A percentile compares a stretch with the other conserved stretches of the same genome.
These are phyloP conservation scores for Gossypium turneri DNA, from an alignment of 345 rosid species.

Conservation along the genomic window DNA sequence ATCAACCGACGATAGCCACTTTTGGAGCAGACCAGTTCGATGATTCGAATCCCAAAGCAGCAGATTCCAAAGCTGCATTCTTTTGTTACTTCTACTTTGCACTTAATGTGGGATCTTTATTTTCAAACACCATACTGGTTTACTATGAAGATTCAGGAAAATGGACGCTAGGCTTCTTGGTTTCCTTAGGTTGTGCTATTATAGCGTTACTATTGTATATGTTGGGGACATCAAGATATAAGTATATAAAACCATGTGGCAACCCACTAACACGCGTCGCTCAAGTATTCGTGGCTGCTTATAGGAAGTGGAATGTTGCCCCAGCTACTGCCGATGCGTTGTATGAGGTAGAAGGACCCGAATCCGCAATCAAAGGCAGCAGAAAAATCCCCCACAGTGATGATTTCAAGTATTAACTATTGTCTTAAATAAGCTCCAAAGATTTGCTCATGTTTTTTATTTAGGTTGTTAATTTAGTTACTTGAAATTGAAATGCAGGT, in stretches of 20 bases:
- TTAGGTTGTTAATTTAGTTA: neutral
- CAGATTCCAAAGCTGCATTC: slow-evolving; percentile 44
- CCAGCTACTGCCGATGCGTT: slow-evolving; percentile 34
- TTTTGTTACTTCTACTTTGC: slow-evolving; percentile 79
- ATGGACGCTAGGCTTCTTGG: slow-evolving; percentile 69
- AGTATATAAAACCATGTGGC: slow-evolving; percentile 52
- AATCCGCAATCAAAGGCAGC: slow-evolving; percentile 79
- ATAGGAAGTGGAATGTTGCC: slow-evolving; percentile 41
- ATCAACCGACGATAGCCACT: slow-evolving; percentile 87
- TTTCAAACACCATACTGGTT: slow-evolving; percentile 71
- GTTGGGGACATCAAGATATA: slow-evolving; percentile 37
- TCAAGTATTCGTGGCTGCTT: slow-evolving; percentile 59
- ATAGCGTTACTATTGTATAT: slow-evolving; percentile 42
- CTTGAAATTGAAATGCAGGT: slow-evolving; percentile 24
- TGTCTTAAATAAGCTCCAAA: neutral
- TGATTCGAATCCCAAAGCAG: slow-evolving; percentile 33
- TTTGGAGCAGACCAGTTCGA: slow-evolving; percentile 86
- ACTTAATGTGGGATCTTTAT: slow-evolving; percentile 63
- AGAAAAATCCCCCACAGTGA: slow-evolving; percentile 69
- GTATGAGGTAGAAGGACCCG: slow-evolving; percentile 60
- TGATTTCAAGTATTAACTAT: slow-evolving; percentile 23
- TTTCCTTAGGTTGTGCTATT: slow-evolving; percentile 55
- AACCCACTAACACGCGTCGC: slow-evolving; percentile 75
- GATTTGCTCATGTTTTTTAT: neutral
- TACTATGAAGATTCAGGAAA: slow-evolving; percentile 60